These are phyloP conservation scores for Mycosarcoma mackinlayi DNA, from an alignment of 1,284 basidiomycete species.

Conservation along the genomic window DNA sequence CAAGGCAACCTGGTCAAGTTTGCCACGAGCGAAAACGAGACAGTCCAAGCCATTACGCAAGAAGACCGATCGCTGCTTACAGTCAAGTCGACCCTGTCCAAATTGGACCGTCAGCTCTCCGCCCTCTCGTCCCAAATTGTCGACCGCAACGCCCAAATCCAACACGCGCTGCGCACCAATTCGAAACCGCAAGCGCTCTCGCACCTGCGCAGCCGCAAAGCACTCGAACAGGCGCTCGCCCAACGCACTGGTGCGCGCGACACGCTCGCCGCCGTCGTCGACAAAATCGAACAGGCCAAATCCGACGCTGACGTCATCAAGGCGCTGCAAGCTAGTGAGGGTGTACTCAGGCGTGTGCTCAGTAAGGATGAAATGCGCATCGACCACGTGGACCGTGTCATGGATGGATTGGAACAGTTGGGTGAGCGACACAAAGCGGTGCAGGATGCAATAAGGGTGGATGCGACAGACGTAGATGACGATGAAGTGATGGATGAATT, in stretches of 20 bases:
- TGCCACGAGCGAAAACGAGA: background rate
- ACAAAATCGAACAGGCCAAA: constrained; percentile 86
- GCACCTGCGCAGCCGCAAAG: constrained; percentile 81
- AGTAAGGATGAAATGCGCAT: constrained; percentile 78
- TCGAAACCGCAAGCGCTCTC: constrained; percentile 77
- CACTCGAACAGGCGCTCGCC: constrained; percentile 79
- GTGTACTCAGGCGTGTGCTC: constrained; percentile 80
- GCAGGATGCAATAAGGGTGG: constrained; percentile 7
- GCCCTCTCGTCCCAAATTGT: constrained; percentile 77
- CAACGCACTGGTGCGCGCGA: constrained; percentile 80
- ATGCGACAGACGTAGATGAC: constrained; percentile 12
- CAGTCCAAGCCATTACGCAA: constrained; percentile 71
- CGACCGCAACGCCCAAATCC: constrained; percentile 75
- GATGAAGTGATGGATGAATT: constrained; percentile 29
- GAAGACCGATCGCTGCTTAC: constrained; percentile 81
- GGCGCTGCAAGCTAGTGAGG: constrained; percentile 82
- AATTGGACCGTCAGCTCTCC: constrained; percentile 77
- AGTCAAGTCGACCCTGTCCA: constrained; percentile 76
- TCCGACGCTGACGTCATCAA: constrained; percentile 90
- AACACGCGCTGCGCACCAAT: constrained; percentile 75
- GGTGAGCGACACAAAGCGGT: constrained; percentile 3
- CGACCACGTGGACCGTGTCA: constrained; percentile 4
- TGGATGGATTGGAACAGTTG: constrained; percentile 14
- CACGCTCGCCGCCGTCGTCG: constrained; percentile 79
- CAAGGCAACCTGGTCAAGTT: constrained; percentile 73